Percentiles rank a stretch among this genome's conserved stretches.
Evolutionary conservation across 2,329 filamentous ascomycete genomes (phyloP).

Genomic region (Lomentospora prolificans): DNA sequence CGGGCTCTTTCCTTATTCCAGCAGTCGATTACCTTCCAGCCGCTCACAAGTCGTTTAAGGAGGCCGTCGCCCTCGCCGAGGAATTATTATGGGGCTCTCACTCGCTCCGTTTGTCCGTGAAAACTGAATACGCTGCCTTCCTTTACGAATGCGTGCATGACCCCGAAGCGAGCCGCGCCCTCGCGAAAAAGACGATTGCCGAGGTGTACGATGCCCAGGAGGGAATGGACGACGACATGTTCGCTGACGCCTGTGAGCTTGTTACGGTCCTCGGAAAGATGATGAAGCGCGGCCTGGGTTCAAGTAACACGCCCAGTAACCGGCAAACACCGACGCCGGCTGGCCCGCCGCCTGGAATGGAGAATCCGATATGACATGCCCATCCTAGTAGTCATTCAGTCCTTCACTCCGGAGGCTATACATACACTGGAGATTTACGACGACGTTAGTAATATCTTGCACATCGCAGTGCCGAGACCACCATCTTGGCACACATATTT

Average conservation of each 20-base stretch:
- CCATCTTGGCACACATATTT: too few species aligned
- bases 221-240: slow-evolving; percentile 92
- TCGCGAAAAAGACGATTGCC: slow-evolving; percentile 75
- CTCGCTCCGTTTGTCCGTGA: slow-evolving; percentile 78
- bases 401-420: too few species aligned
- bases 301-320: slow-evolving; percentile 24
- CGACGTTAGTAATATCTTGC: too few species aligned
- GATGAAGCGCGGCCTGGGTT: slow-evolving; percentile 62
- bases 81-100: slow-evolving; percentile 75
- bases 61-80: slow-evolving; percentile 67
- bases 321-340: slow-evolving; percentile 20
- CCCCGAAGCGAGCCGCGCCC: slow-evolving; percentile 58
- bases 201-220: slow-evolving; percentile 88
- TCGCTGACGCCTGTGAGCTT: slow-evolving; percentile 80
- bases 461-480: too few species aligned
- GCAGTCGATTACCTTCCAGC: slow-evolving; percentile 70
- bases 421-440: too few species aligned
- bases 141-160: slow-evolving; percentile 90
- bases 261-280: slow-evolving; percentile 80
- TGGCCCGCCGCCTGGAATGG: slow-evolving; percentile 27
- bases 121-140: slow-evolving; percentile 87
- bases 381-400: too few species aligned
- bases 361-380: slow-evolving; percentile 29
- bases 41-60: slow-evolving; percentile 72
- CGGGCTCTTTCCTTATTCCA: slow-evolving; percentile 60